A percentile compares a stretch with the other conserved stretches of the same genome.
phyloP scores from a whole-genome alignment of 352 stramenopile genomes.

The Pythium myriotylum region DNA sequence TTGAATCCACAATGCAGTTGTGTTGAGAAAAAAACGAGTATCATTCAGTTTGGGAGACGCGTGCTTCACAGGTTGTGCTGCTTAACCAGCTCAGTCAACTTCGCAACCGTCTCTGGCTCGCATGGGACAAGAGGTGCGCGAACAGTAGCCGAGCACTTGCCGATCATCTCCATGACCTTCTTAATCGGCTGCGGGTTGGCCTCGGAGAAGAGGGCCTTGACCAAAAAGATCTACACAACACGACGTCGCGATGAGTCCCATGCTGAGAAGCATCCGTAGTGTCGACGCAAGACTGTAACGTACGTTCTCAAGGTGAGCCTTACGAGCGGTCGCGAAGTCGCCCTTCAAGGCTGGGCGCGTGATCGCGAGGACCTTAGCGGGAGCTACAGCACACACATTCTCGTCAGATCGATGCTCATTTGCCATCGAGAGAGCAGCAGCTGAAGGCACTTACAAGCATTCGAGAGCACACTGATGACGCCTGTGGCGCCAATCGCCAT shows the following conservation, averaged over 20 bases:
- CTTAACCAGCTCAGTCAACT: constrained; percentile 66
- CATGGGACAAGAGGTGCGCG: constrained; percentile 79
- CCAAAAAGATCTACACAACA: constrained; percentile 74
- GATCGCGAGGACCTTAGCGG: constrained; percentile 84
- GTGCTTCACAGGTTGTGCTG: constrained; percentile 75
- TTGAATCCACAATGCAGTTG: no score
- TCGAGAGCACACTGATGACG: constrained; percentile 92
- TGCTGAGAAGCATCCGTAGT: not conserved
- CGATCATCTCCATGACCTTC: constrained; percentile 86
- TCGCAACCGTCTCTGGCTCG: constrained; percentile 63
- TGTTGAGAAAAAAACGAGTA: no score
- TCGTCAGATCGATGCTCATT: not conserved
- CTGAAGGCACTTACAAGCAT: constrained; percentile 60
- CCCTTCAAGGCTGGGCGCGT: constrained; percentile 77
- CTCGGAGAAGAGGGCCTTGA: constrained; percentile 91
- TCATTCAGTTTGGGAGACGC: no score
- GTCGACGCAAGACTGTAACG: constrained; percentile 21
- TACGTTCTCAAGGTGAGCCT: constrained; percentile 87
- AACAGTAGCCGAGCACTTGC: constrained; percentile 80
- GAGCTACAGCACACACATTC: constrained; percentile 41
- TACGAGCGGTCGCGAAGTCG: constrained; percentile 77
- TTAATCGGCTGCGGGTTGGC: constrained; percentile 93
- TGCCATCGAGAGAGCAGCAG: not conserved
- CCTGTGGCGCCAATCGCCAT: constrained; percentile 89
- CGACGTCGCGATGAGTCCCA: no score